Evolutionary conservation across 306 rosid genomes (phyloP).

Genomic region (Hylodesmum podocarpum): DNA sequence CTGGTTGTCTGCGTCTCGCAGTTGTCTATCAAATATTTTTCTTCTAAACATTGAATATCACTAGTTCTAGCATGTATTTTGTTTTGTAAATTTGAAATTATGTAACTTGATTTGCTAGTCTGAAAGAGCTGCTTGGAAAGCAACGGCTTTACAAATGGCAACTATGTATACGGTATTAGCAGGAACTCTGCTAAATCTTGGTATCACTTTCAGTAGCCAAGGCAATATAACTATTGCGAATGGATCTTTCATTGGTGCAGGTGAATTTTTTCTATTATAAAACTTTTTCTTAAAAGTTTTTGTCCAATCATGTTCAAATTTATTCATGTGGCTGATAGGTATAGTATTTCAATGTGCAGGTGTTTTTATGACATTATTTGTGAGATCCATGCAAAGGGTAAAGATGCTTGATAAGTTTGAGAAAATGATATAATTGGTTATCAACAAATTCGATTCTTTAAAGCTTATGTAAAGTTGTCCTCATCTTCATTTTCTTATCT

Average conservation of each 20-base stretch:
- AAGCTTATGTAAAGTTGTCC: background rate
- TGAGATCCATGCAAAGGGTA: slow-evolving; percentile 64
- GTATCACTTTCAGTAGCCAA: slow-evolving; percentile 64
- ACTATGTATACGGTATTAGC: slow-evolving; percentile 71
- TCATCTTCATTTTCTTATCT: background rate
- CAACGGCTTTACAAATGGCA: slow-evolving; percentile 72
- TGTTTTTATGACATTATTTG: slow-evolving; percentile 50
- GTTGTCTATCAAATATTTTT: no score
- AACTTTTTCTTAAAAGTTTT: background rate
- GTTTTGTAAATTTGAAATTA: background rate
- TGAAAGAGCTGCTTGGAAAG: slow-evolving; percentile 81
- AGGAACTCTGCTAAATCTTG: slow-evolving; percentile 71
- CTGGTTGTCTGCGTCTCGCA: no score
- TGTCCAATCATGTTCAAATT: slow-evolving; percentile 1
- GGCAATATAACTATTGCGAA: slow-evolving; percentile 58
- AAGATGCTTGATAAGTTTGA: slow-evolving; percentile 63
- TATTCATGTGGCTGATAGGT: background rate
- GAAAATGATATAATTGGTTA: slow-evolving; percentile 55
- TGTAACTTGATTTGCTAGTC: slow-evolving; percentile 44
- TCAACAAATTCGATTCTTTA: slow-evolving; percentile 22
- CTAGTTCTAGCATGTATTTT: background rate
- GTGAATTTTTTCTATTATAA: slow-evolving; percentile 31
- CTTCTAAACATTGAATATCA: background rate
- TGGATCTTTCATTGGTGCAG: slow-evolving; percentile 80
- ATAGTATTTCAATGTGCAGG: slow-evolving; percentile 45